phyloP scores from a whole-genome alignment of 495 filamentous ascomycete species.

The Bacidia rubella region DNA sequence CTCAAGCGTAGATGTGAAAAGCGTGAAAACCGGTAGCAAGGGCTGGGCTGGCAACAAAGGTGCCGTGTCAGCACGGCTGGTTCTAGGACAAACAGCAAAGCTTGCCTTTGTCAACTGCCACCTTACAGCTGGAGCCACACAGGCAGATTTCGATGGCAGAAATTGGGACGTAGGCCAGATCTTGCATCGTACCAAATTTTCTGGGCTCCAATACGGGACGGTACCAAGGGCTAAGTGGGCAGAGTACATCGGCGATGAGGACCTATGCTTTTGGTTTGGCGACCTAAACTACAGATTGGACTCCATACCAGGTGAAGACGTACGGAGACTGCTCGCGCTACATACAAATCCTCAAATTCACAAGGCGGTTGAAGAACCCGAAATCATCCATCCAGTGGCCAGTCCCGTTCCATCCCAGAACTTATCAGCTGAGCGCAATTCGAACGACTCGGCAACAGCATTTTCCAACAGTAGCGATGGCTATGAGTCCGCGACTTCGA shows the following conservation, averaged over 20 bases:
- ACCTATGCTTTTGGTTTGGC: slow-evolving; percentile 92
- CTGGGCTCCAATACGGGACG: slow-evolving; percentile 47
- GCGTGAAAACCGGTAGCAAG: slow-evolving; percentile 73
- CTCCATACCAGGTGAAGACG: slow-evolving; percentile 76
- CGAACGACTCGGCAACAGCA: too few relatives aligned
- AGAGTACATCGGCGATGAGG: slow-evolving; percentile 75
- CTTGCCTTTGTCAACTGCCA: slow-evolving; percentile 85
- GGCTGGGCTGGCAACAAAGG: slow-evolving; percentile 97
- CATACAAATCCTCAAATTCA: slow-evolving; percentile 47
- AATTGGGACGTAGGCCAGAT: slow-evolving; percentile 88
- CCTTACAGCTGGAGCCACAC: slow-evolving; percentile 73
- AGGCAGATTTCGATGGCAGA: slow-evolving; percentile 59
- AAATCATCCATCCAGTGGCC: too few relatives aligned
- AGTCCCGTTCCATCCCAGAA: too few relatives aligned
- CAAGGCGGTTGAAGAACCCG: too few relatives aligned
- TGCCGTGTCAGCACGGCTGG: slow-evolving; percentile 62
- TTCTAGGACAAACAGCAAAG: slow-evolving; percentile 81
- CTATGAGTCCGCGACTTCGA: slow-evolving; percentile 34
- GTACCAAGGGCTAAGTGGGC: too few relatives aligned
- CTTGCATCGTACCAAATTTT: slow-evolving; percentile 54
- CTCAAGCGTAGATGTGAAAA: slow-evolving; percentile 61
- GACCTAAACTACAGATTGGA: slow-evolving; percentile 94
- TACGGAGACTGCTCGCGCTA: slow-evolving; percentile 68
- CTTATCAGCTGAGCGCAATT: too few relatives aligned
- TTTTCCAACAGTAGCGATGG: too few relatives aligned